Conservation (phyloP, 345 rosid species). For the Moricandia arvensis region DNA sequence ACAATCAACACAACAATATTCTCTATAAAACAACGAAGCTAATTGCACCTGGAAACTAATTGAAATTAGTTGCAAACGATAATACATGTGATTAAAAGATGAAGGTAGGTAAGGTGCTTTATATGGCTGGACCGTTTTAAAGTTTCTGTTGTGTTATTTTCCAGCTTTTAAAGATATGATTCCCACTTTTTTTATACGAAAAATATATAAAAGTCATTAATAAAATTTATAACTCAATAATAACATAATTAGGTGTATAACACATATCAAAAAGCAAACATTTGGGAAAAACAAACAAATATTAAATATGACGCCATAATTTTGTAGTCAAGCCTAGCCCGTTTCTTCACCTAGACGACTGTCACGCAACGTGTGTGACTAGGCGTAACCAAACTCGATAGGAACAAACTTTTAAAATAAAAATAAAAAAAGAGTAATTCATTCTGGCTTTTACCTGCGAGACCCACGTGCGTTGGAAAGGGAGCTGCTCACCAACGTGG, state of each 20-base stretch:
- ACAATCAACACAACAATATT: no score
- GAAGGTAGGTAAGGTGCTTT: conserved; percentile 32
- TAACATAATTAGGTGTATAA: not conserved
- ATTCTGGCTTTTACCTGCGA: conserved; percentile 33
- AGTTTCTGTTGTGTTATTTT: conserved; percentile 17
- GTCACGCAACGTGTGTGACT: conserved; percentile 40
- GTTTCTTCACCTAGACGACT: conserved; percentile 34
- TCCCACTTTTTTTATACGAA: not conserved
- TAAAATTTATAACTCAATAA: not conserved
- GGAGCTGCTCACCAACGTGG: conserved; percentile 29
- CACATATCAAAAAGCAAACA: not conserved
- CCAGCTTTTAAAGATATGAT: conserved; percentile 28
- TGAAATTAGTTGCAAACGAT: conserved; percentile 15
- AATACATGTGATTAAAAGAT: conserved; percentile 37
- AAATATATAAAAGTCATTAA: not conserved
- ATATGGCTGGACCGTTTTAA: conserved; percentile 37
- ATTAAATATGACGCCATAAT: conserved; percentile 13
- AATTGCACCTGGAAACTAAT: conserved; percentile 10
- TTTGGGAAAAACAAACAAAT: not conserved
- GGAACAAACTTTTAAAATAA: conserved; percentile 3
- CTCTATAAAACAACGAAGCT: not conserved
- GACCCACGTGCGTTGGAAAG: conserved; percentile 39
- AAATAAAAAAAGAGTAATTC: conserved; percentile 2
- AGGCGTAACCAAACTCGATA: conserved; percentile 34
- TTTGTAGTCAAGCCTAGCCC: conserved; percentile 21